A percentile compares a stretch with the other conserved stretches of the same genome.
Conservation (phyloP, 2,329 filamentous ascomycete species). For the Trichoderma simmonsii region DNA sequence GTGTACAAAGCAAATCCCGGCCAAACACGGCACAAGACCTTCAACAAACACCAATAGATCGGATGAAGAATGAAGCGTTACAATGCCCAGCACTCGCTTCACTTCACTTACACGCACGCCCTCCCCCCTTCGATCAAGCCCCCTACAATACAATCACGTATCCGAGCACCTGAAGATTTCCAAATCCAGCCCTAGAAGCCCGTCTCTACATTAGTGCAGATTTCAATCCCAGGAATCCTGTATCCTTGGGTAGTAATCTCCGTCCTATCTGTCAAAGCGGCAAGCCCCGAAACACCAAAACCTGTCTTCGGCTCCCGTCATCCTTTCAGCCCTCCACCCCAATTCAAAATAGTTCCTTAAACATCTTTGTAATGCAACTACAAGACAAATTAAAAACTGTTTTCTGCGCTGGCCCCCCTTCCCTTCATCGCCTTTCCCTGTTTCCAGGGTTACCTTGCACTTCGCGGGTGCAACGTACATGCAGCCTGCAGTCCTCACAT, state of each 20-base stretch:
- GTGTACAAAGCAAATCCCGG: background rate
- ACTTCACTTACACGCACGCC: background rate
- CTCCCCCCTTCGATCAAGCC: background rate
- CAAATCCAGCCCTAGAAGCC: background rate
- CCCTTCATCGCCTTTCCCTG: background rate
- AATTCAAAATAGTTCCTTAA: background rate
- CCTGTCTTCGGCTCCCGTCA: background rate
- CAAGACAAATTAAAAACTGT: background rate
- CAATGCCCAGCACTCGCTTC: background rate
- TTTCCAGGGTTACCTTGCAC: background rate
- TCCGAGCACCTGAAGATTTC: background rate
- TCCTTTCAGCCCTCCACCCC: background rate
- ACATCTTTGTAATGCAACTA: background rate
- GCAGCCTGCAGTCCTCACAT: slow-evolving; percentile 3
- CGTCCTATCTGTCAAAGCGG: background rate
- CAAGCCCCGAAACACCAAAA: background rate
- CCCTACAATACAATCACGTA: background rate
- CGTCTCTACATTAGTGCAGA: background rate
- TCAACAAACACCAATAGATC: background rate
- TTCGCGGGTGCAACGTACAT: background rate
- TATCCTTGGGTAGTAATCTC: background rate
- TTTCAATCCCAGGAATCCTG: background rate
- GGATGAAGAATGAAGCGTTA: background rate
- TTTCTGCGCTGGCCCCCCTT: too few species aligned
- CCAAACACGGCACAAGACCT: too few species aligned